Evolutionary conservation across 73 alveolate genomes (phyloP).

Genomic region (Tetrahymena elliotti): DNA sequence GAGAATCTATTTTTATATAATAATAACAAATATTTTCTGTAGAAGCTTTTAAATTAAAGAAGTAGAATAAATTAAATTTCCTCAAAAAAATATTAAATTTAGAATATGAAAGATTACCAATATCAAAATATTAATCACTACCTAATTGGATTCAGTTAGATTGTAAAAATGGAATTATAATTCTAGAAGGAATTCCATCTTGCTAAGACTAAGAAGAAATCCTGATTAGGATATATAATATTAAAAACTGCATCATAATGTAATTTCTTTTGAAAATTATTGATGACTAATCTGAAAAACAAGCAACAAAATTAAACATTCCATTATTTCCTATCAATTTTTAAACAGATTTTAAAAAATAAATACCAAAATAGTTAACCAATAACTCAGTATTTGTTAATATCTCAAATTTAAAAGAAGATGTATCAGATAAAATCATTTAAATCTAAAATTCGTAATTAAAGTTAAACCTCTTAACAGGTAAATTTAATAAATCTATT

Average conservation of each 20-base stretch:
- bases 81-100: not conserved
- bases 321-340: not conserved
- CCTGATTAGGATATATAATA: not conserved
- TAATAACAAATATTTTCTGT: not conserved
- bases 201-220: not conserved
- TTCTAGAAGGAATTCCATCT: not conserved
- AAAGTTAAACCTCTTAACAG: too few relatives aligned
- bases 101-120: not conserved
- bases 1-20: not conserved
- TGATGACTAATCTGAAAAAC: not conserved
- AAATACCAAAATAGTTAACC: not conserved
- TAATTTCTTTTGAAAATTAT: not conserved
- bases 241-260: not conserved
- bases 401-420: too few relatives aligned
- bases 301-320: not conserved
- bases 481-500: too few relatives aligned
- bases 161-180: not conserved
- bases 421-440: too few relatives aligned
- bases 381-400: not conserved
- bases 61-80: not conserved
- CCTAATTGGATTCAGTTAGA: not conserved
- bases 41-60: not conserved
- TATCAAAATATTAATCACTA: not conserved
- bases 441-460: too few relatives aligned
- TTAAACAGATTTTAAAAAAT: not conserved